phyloP scores from a whole-genome alignment of 148 eudicot genomes.

The Cornus kousa region DNA sequence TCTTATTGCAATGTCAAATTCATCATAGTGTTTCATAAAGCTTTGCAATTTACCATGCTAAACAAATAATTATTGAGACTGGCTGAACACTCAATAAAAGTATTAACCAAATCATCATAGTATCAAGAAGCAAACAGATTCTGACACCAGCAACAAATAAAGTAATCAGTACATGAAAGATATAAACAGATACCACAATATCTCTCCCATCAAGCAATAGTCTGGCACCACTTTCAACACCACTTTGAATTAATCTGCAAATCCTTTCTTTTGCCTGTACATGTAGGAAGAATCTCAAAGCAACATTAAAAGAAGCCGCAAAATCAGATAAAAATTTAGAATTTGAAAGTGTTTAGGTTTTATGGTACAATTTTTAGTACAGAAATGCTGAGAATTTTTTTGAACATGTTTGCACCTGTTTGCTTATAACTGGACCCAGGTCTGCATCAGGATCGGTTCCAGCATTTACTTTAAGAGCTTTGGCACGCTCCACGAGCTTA shows the following conservation, averaged over 20 bases:
- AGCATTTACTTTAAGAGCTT: conserved; percentile 76
- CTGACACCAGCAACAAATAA: neutral
- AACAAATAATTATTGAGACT: neutral
- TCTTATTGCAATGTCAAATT: neutral
- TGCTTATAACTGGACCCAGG: conserved; percentile 98
- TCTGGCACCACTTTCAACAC: conserved; percentile 83
- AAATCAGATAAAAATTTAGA: conserved; percentile 2
- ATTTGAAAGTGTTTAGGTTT: neutral
- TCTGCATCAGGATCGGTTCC: conserved; percentile 95
- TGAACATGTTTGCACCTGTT: conserved; percentile 53
- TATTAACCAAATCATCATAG: neutral
- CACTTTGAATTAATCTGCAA: conserved; percentile 75
- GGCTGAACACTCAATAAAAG: too few species aligned
- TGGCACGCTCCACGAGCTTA: conserved; percentile 80
- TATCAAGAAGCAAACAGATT: neutral
- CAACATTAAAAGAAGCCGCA: conserved; percentile 1
- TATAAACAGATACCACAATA: conserved; percentile 47
- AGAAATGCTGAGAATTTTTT: conserved; percentile 2
- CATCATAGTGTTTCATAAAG: neutral
- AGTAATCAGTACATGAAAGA: neutral
- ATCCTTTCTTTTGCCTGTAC: conserved; percentile 88
- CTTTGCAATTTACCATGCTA: neutral
- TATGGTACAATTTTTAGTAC: neutral
- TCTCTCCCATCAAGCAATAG: conserved; percentile 85
- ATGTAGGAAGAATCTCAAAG: conserved; percentile 2